These are phyloP conservation scores for Solanum neorickii DNA, from an alignment of 257 asterid genomes.

Conservation along the genomic window DNA sequence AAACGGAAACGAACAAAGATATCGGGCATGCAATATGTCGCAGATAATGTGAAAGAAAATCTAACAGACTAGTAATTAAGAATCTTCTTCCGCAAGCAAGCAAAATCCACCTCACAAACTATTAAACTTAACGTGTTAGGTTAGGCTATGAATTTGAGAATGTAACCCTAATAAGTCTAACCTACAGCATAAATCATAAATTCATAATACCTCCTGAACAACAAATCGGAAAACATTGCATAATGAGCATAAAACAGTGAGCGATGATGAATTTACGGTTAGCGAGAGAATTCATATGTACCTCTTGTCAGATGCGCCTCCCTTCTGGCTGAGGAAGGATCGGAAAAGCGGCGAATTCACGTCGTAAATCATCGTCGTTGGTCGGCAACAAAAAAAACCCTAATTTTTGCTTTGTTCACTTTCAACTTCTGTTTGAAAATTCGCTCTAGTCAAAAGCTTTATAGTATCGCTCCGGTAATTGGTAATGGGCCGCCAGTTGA, in stretches of 20 bases:
- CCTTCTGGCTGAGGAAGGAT: conserved; percentile 41
- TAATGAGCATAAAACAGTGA: not conserved
- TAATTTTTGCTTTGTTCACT: not conserved
- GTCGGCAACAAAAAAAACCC: not conserved
- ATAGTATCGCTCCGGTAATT: not conserved
- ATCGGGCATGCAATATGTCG: not conserved
- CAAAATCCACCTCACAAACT: not conserved
- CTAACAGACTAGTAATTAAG: not conserved
- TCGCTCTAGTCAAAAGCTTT: not conserved
- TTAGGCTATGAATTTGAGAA: not conserved
- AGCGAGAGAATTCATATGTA: not conserved
- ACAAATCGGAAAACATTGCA: not conserved
- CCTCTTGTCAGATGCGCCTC: conserved; percentile 37
- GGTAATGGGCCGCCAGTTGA: not conserved
- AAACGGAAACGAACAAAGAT: not conserved
- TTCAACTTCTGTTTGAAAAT: not conserved
- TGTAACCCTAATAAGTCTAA: not conserved
- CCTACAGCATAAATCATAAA: not conserved
- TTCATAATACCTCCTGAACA: not conserved
- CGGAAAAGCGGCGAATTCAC: conserved; percentile 41
- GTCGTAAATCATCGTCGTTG: conserved; percentile 35
- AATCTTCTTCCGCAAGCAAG: not conserved
- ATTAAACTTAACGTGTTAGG: not conserved
- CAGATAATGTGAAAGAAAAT: not conserved
- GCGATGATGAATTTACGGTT: not conserved